These are phyloP conservation scores for Thuidium tamariscinum DNA, from an alignment of 225 moss, liverwort and hornwort genomes.

Conservation along the genomic window DNA sequence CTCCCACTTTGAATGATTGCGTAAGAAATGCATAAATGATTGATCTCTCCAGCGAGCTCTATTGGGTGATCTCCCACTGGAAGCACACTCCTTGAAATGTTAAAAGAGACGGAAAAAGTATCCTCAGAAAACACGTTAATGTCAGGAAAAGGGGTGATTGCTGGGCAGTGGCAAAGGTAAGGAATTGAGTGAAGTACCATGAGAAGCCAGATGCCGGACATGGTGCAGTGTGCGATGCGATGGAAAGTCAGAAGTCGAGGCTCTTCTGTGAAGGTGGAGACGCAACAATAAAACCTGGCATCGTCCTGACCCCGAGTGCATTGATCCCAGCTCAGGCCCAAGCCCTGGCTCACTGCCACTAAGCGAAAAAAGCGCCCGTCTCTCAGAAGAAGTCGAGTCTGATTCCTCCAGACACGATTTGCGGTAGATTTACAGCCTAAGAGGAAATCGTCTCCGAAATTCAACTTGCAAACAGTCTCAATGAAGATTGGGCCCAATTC, in stretches of 20 bases:
- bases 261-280: background rate
- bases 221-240: background rate
- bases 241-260: background rate
- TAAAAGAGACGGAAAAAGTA: background rate
- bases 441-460: background rate
- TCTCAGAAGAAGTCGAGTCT: background rate
- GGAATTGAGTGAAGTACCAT: background rate
- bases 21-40: background rate
- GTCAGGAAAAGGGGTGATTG: background rate
- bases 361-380: background rate
- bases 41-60: background rate
- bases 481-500: background rate
- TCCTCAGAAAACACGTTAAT: background rate
- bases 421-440: background rate
- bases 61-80: background rate
- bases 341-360: background rate
- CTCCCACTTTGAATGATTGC: background rate
- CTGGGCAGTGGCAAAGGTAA: background rate
- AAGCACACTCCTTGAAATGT: background rate
- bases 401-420: background rate
- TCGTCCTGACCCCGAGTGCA: constrained; percentile 18
- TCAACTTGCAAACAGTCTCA: background rate
- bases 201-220: constrained; percentile 10
- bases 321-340: background rate
- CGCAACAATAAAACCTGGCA: constrained; percentile 6